Evolutionary conservation across 345 rosid species (phyloP).

Genomic region (Hevea brasiliensis): DNA sequence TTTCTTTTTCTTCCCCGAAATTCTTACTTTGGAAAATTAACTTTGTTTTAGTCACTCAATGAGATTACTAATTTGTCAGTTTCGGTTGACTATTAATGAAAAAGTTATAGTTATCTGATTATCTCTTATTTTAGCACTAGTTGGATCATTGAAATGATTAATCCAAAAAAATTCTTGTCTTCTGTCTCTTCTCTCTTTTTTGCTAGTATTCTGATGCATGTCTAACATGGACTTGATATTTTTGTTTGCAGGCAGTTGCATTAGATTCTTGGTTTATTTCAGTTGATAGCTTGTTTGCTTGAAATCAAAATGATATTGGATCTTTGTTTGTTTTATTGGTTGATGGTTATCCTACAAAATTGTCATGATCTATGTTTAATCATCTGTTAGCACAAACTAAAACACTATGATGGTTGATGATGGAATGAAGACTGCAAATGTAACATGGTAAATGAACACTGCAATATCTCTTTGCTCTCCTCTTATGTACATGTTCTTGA

Average conservation of each 20-base stretch:
- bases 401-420: not conserved
- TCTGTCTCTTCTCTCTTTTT: no score
- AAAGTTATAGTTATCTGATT: not conserved
- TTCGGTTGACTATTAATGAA: not conserved
- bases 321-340: not conserved
- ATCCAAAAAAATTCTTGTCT: no score
- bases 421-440: not conserved
- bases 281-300: not conserved
- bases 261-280: no score
- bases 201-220: no score
- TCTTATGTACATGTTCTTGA: no score
- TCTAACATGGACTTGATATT: no score
- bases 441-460: not conserved
- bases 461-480: no score
- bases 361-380: not conserved
- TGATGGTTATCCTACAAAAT: not conserved
- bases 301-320: not conserved
- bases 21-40: not conserved
- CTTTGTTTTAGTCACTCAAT: no score
- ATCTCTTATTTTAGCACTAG: not conserved
- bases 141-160: conserved; percentile 7
- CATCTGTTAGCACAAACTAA: no score
- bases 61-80: conserved; percentile 7
- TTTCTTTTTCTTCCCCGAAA: no score
- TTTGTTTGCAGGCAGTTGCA: no score